Conservation (phyloP, 345 rosid species). For the Stellera chamaejasme region DNA sequence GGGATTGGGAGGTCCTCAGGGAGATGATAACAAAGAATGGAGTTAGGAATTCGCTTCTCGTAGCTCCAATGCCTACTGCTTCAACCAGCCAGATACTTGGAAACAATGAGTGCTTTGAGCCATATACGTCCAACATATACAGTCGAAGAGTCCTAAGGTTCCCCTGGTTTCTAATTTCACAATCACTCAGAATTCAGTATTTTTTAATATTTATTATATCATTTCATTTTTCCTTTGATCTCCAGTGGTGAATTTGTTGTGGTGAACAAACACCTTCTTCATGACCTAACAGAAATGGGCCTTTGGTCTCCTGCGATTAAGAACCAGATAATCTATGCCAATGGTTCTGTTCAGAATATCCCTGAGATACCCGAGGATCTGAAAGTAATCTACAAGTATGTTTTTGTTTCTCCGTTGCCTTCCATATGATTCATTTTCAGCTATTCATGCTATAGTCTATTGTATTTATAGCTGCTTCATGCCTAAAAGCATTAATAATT, state of each 20-base stretch:
- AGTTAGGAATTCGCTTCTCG: slow-evolving; percentile 81
- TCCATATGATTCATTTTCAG: background rate
- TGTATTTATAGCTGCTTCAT: background rate
- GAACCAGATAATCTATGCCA: slow-evolving; percentile 44
- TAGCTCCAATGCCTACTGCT: slow-evolving; percentile 97
- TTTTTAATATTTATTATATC: background rate
- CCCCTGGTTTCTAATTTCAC: background rate
- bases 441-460: too few species aligned
- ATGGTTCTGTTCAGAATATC: slow-evolving; percentile 65
- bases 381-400: slow-evolving; percentile 73
- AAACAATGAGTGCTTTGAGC: slow-evolving; percentile 93
- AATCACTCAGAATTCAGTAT: background rate
- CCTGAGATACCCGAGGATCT: slow-evolving; percentile 64
- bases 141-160: slow-evolving; percentile 91
- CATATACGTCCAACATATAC: slow-evolving; percentile 85
- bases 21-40: slow-evolving; percentile 62
- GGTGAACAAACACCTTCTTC: slow-evolving; percentile 95
- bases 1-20: slow-evolving; percentile 73
- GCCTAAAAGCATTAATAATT: background rate
- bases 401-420: background rate
- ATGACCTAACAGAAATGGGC: slow-evolving; percentile 79
- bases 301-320: slow-evolving; percentile 50
- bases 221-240: slow-evolving; percentile 3
- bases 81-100: slow-evolving; percentile 98
- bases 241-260: slow-evolving; percentile 89